Conservation (phyloP, 805 yeast species). For the Ogataea trehalophila region DNA sequence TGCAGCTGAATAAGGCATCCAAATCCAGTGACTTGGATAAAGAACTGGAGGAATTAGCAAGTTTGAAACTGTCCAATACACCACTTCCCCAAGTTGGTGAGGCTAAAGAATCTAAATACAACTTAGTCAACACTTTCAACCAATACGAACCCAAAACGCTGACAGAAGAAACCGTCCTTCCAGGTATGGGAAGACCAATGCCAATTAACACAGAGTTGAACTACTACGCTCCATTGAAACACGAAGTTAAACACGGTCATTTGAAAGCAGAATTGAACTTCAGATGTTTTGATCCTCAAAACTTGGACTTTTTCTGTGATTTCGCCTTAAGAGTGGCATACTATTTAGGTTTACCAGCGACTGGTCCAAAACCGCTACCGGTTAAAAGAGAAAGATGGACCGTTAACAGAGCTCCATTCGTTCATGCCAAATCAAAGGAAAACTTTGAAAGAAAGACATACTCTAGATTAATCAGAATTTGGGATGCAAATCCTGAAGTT, state of each 20-base stretch:
- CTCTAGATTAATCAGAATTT: conserved; percentile 66
- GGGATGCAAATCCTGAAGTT: conserved; percentile 82
- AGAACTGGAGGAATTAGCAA: conserved; percentile 25
- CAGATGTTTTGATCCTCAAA: conserved; percentile 65
- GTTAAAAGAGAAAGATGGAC: conserved; percentile 86
- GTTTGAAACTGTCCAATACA: conserved; percentile 16
- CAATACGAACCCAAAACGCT: conserved; percentile 34
- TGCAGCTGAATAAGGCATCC: neutral
- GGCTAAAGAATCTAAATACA: conserved; percentile 16
- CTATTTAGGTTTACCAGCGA: conserved; percentile 82
- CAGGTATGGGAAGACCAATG: conserved; percentile 47
- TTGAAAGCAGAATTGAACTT: conserved; percentile 73
- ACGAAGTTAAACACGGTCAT: conserved; percentile 64
- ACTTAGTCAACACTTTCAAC: conserved; percentile 24
- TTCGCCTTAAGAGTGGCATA: conserved; percentile 88
- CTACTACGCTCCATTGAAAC: conserved; percentile 73
- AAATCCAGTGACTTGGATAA: conserved; percentile 15
- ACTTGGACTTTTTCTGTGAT: conserved; percentile 71
- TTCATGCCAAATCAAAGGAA: conserved; percentile 89
- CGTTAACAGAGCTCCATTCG: conserved; percentile 88
- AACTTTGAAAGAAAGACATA: conserved; percentile 88
- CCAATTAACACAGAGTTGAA: conserved; percentile 85
- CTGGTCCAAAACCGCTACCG: conserved; percentile 64
- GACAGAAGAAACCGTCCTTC: conserved; percentile 30
- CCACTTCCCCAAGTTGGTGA: conserved; percentile 13